Base-by-base conservation (phyloP, 371 early-diverging fungal species). In the Mucor racemosus region DNA sequence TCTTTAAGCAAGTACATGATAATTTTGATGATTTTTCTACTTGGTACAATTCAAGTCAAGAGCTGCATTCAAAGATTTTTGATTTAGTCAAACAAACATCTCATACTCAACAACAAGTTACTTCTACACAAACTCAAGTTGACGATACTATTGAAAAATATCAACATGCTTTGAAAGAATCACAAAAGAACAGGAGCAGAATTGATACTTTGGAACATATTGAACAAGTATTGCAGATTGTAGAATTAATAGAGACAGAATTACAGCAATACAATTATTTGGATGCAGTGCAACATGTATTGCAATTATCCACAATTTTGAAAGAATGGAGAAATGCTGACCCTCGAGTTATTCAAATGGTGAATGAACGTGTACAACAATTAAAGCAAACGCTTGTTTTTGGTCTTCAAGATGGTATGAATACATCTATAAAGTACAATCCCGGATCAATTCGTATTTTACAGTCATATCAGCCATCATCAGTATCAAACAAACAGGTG, bases 1-100 rank as follows among this genome's bases (percentile, higher is more conserved):
- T 74, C 6, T 64, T 67, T 48, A 19, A 67, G 19, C 34, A 65
- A 38, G 67, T 70, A 1, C 56, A 61, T n/a, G n/a, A 35, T 10
- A 48, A 70, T 26, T 60, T 64, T 34, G 69, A 69, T 10, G 31
- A 34, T 5, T 74, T 74, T 46, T 60, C 65, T 11, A n/a, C 62
- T 38, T 17, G 40, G 14, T 64, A 67, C 33, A 58, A 64, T 15
- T 38, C 46, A 2, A 54, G 63, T 8, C 68, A 73, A 33, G 40
- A 53, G 6, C 50, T 73, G 9, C 65, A 68, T 7, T 13, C 19
- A 11, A 33, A 35, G 14, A 41, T 69, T 0, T 5, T 50, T 7
- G 35, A 42, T 6, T 55, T 72, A 15, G 46, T 64, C 14, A 21
- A 44, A 5, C 65, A 65, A 9, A 35, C 50, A n/a, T 41, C 42